Base-by-base conservation (phyloP, 352 stramenopile genomes). In the Pythium periplocum region DNA sequence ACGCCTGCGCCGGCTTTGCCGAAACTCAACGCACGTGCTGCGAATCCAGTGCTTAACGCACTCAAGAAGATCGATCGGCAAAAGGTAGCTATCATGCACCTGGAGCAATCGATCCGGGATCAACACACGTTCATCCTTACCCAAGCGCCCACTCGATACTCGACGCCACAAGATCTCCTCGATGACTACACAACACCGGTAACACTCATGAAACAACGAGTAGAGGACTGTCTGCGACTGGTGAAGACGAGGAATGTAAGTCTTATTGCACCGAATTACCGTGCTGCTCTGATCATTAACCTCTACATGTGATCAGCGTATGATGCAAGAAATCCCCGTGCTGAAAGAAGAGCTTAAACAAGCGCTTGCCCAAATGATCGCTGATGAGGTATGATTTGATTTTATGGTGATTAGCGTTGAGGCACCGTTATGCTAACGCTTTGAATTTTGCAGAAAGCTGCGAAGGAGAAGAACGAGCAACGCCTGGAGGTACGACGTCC, bases 51-150 rank as follows among this genome's bases (percentile, higher is more conserved):
- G 48, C 54, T 93, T 10, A 64, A 93, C 38, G 69, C 75, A 37
- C 69, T 93, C 5, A 93, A 93, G 65, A 81, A 86, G 43, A 93
- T 93, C 51, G 82, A 93, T 42, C 66, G 88, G 52, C 71, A 83
- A 51, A 90, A 86, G 51, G 70, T 71, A 7, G 77, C 71, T 36
- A 73, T 93, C 43, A 70, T 72, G 34, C 85, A 75, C 44, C 51
- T 93, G 54, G 71, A 93, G 53, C 66, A 76, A 41, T 62, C 72
- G 38, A 75, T 93, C 39, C 51, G 59, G 55, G 64, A 78, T 33
- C 66, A 81, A 34, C 78, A 93, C 45, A 71, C 86, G 58, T 67
- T 73, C 31, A 47, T 87, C 11, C 49, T 90, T 31, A 66, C 69
- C 31, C 64, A 86, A 33, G 83, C 65, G 40, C 52, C 69, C 10